Evolutionary conservation across 2,329 filamentous ascomycete genomes (phyloP).

Genomic region (Trichoderma harzianum): DNA sequence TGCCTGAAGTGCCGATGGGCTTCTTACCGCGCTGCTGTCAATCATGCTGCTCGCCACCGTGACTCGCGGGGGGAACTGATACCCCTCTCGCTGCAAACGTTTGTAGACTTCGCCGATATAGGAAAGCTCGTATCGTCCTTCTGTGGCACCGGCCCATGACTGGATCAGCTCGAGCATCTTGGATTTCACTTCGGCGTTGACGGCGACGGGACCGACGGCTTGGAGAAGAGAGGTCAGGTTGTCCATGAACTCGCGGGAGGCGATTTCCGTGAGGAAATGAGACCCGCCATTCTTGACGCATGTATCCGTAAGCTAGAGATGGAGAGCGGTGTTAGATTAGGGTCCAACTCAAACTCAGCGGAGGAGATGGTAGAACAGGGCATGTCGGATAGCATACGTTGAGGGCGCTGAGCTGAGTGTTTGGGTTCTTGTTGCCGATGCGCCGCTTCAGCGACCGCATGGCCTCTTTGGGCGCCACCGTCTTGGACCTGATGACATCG

Average conservation of each 20-base stretch:
- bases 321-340: not conserved
- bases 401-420: constrained; percentile 90
- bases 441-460: constrained; percentile 94
- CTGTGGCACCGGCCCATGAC: constrained; percentile 85
- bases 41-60: constrained; percentile 95
- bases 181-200: constrained; percentile 79
- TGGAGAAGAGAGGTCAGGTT: constrained; percentile 88
- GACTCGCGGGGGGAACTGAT: constrained; percentile 80
- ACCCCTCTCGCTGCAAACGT: constrained; percentile 78
- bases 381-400: constrained; percentile 57
- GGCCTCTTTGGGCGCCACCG: constrained; percentile 93
- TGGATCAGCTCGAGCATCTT: constrained; percentile 95
- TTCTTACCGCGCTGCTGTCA: constrained; percentile 83
- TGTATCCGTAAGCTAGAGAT: constrained; percentile 80
- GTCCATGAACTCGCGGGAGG: constrained; percentile 97
- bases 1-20: not conserved
- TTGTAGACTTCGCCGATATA: constrained; percentile 90
- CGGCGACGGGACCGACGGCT: constrained; percentile 66
- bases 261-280: constrained; percentile 93
- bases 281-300: constrained; percentile 97
- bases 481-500: constrained; percentile 95
- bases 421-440: constrained; percentile 96
- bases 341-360: not conserved
- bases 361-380: not conserved
- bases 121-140: constrained; percentile 74